Conservation (phyloP, 2,329 filamentous ascomycete genomes). For the Helotiales sp. region DNA sequence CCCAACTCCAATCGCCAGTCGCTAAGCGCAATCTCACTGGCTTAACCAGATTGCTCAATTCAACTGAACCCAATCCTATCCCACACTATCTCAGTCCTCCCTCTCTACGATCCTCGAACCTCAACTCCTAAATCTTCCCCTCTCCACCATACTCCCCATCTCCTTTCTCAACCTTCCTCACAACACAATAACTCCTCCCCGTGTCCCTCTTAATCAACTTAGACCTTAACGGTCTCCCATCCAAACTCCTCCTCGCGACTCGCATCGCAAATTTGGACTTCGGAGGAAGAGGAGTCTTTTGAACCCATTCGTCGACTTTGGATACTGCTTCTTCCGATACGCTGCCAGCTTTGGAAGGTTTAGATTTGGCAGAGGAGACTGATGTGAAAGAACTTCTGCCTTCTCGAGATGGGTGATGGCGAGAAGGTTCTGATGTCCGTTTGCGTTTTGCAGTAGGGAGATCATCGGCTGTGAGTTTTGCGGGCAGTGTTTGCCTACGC, state of each 20-base stretch:
- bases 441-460: neutral
- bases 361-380: neutral
- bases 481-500: neutral
- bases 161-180: neutral
- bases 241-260: neutral
- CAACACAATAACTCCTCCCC: neutral
- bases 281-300: neutral
- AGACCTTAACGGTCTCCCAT: neutral
- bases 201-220: neutral
- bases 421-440: neutral
- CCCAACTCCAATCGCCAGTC: no score
- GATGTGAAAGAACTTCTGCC: neutral
- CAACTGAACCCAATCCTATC: neutral
- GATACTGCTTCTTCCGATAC: neutral
- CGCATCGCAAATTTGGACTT: neutral
- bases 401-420: no score
- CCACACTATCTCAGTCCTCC: no score
- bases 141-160: no score
- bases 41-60: no score
- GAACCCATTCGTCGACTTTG: neutral
- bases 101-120: neutral
- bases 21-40: no score
- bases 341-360: neutral
- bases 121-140: neutral
- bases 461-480: neutral